Percentiles rank a stretch among this genome's conserved stretches.
Evolutionary conservation across 495 filamentous ascomycete genomes (phyloP).

Genomic region (Penicillium pulvis): DNA sequence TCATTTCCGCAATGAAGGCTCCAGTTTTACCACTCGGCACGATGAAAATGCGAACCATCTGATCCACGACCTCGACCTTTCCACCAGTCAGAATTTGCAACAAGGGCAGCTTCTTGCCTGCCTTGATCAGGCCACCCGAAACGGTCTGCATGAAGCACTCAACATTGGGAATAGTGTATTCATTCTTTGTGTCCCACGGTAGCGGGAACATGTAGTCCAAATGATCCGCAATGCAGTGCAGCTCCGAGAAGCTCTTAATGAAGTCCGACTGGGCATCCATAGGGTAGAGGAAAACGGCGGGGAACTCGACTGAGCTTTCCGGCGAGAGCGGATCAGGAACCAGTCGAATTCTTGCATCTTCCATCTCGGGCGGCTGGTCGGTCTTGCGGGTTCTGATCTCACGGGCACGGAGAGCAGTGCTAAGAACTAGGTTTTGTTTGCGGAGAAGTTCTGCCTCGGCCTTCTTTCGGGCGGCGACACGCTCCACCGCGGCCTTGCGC

Average conservation of each 20-base stretch:
- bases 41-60: constrained; percentile 76
- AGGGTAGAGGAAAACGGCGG: constrained; percentile 82
- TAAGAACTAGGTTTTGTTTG: constrained; percentile 61
- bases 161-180: constrained; percentile 65
- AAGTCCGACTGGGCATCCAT: constrained; percentile 80
- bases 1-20: constrained; percentile 83
- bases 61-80: constrained; percentile 88
- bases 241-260: constrained; percentile 80
- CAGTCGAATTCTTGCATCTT: constrained; percentile 70
- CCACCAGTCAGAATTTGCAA: constrained; percentile 71
- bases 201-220: constrained; percentile 76
- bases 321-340: constrained; percentile 73
- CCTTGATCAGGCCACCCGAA: constrained; percentile 79
- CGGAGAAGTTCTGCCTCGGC: constrained; percentile 54
- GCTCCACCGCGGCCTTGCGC: constrained; percentile 43
- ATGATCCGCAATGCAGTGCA: constrained; percentile 66
- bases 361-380: constrained; percentile 75
- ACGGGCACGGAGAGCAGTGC: constrained; percentile 72
- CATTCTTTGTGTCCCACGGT: constrained; percentile 77
- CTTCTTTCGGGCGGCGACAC: constrained; percentile 39
- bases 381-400: constrained; percentile 67
- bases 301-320: constrained; percentile 69
- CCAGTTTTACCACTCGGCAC: constrained; percentile 68
- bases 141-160: constrained; percentile 89
- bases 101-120: constrained; percentile 80